These are phyloP conservation scores for Neocatenulostroma microsporum DNA, from an alignment of 2,329 filamentous ascomycete species.

Conservation along the genomic window DNA sequence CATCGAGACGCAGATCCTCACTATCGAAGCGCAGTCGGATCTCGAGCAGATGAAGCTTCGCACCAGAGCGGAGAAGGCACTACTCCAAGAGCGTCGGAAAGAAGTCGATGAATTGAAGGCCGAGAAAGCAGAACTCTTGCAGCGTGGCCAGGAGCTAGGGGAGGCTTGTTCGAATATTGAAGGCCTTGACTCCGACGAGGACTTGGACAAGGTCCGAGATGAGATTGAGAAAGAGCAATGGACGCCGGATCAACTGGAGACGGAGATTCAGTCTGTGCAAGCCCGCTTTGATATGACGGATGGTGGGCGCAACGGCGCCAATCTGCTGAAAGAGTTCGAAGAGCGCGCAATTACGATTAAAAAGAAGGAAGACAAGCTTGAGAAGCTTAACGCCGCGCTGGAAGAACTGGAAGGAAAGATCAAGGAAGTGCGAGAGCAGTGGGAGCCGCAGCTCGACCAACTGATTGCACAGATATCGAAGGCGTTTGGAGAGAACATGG, in stretches of 20 bases:
- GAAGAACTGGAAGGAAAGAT: slow-evolving; percentile 53
- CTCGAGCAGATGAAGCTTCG: slow-evolving; percentile 58
- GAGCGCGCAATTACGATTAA: slow-evolving; percentile 63
- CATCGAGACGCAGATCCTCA: slow-evolving; percentile 60
- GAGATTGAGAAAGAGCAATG: slow-evolving; percentile 34
- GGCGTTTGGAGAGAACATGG: slow-evolving; percentile 88
- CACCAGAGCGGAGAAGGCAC: slow-evolving; percentile 52
- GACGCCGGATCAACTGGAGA: slow-evolving; percentile 53
- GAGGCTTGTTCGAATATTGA: slow-evolving; percentile 14
- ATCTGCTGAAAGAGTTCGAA: slow-evolving; percentile 70
- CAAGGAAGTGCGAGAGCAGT: slow-evolving; percentile 57
- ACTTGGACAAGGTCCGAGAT: slow-evolving; percentile 17
- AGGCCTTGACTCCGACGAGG: slow-evolving; percentile 17
- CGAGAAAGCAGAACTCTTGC: slow-evolving; percentile 16
- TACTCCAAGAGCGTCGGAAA: slow-evolving; percentile 42
- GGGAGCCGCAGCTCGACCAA: slow-evolving; percentile 76
- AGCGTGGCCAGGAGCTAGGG: slow-evolving; percentile 11
- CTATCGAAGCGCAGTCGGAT: slow-evolving; percentile 79
- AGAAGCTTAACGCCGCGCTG: slow-evolving; percentile 27
- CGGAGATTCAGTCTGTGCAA: slow-evolving; percentile 65
- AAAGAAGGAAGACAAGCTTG: slow-evolving; percentile 48
- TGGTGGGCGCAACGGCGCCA: slow-evolving; percentile 52
- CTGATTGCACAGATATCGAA: slow-evolving; percentile 76
- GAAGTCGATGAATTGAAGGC: slow-evolving; percentile 31
- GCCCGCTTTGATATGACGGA: slow-evolving; percentile 72